Evolutionary conservation across 495 filamentous ascomycete genomes (phyloP), one percentile per base, ranked within the genome.

Genomic region (Trichocladium antarcticum): DNA sequence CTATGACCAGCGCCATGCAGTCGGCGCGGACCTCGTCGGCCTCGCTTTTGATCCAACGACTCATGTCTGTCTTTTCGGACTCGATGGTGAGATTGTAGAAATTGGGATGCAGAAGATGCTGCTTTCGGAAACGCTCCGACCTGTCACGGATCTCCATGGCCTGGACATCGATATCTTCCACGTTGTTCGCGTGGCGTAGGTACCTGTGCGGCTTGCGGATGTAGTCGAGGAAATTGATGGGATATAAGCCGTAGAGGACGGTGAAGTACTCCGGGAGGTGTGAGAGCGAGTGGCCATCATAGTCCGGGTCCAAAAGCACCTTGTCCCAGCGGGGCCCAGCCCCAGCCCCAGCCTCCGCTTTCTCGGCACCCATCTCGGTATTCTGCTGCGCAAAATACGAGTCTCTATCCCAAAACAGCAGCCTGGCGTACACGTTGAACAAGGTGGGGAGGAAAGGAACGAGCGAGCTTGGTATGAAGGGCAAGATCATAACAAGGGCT

Each of bases 241-340:
- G 84, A 52, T 87, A 88, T 8, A 88, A 67, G 11, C 84, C 84
- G 50, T 88, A 88, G 3, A 88, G 68, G 37, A 84, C 78, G 8
- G 87, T 79, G 73, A 95, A 80, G 73, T 95, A 76, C 57, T 87
- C 62, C 56, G 81, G 56, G 57, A 95, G 60, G 61, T 92, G 67
- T 56, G 85, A 85, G 35, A 83, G 68, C 50, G 81, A 64, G 56
- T 75, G 60, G 57, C 77, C 76, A 35, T 79, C 74, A 31, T 68
- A 67, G 43, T 80, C 76, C 12, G 79, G 67, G 4, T 77, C 71
- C 34, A 75, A 70, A 5, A 75, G 56, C 14, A 75, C 58, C 50
- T 77, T 78, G 34, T 83, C 79, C 84, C 84, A 88, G 5, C 54
- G 42, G 1, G 57, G 47, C 7, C 47, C 51, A 2, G 57, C 48